Conservation (phyloP, 2,329 filamentous ascomycete species). For the Penicillium digitatum region DNA sequence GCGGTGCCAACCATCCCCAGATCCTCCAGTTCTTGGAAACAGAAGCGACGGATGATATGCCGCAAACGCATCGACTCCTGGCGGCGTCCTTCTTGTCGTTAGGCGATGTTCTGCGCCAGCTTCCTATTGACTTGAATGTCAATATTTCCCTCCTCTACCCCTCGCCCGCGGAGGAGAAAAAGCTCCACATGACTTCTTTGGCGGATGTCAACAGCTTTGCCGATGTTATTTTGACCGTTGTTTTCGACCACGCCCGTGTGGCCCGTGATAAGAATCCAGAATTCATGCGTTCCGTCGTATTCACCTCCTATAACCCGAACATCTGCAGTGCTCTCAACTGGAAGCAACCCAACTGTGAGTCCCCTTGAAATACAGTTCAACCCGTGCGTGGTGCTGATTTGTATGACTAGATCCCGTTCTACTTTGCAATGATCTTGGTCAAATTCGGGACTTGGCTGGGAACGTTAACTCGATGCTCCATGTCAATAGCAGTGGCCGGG, state of each 20-base stretch:
- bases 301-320: slow-evolving; percentile 86
- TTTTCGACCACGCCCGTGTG: slow-evolving; percentile 83
- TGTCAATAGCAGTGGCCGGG: slow-evolving; percentile 61
- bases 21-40: slow-evolving; percentile 31
- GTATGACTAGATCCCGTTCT: slow-evolving; percentile 71
- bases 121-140: slow-evolving; percentile 77
- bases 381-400: neutral
- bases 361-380: neutral
- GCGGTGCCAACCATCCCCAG: slow-evolving; percentile 26
- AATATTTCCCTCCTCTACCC: slow-evolving; percentile 93
- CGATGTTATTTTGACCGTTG: slow-evolving; percentile 75
- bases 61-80: slow-evolving; percentile 67
- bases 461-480: slow-evolving; percentile 40
- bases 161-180: slow-evolving; percentile 66
- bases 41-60: slow-evolving; percentile 45
- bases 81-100: slow-evolving; percentile 75
- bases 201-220: slow-evolving; percentile 82
- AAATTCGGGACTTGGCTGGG: slow-evolving; percentile 40
- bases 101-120: slow-evolving; percentile 66
- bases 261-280: slow-evolving; percentile 64
- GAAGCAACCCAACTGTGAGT: slow-evolving; percentile 92
- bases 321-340: slow-evolving; percentile 94
- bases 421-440: slow-evolving; percentile 84
- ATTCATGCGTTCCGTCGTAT: slow-evolving; percentile 79
- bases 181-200: slow-evolving; percentile 66